Base-by-base conservation (phyloP, 202 grass and related monocot genomes). In the Setaria viridis region DNA sequence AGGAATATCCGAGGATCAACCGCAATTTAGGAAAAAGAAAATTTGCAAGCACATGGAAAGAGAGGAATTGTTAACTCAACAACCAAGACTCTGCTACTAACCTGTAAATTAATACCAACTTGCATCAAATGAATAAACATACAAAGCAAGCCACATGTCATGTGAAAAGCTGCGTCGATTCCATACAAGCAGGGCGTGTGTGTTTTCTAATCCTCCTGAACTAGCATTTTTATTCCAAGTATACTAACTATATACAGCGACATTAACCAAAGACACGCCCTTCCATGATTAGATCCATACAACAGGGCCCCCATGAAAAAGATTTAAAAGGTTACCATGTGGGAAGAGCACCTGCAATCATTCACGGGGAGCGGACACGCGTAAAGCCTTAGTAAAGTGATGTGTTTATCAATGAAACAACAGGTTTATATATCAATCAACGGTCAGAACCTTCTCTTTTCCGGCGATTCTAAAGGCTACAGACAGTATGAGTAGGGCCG, bases 211-310 rank as follows among this genome's bases (percentile, higher is more conserved):
- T 46, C 49, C 32, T 75, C 72, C 15, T 56, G 60, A 42, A 45
- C 65, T 77, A 88, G 21, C 51, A 58, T 19, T 56, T 83, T 37
- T 17, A 14, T 64, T 72, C 21, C 8, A 88, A 86, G 32, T 3
- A 11, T 62, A 12, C 29, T 5, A 30, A 58, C 19, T 29, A 20
- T 3, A 37, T n/a, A 34, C 14, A 56, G 74, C 46, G 7, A 73
- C 64, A 29, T 73, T 67, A 85, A 72, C 37, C 85, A 71, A 87
- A 66, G 81, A 85, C 78, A 77, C 65, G 19, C 12, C 12, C 72
- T 82, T 85, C 82, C 85, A 85, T 88, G 65, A 91, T 91, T 88
- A 88, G 85, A 88, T 85, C 76, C 89, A 91, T 66, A 57, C 76
- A 84, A 41, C 75, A 76, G 25, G 85, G 70, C 48, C 64, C 64